These are phyloP conservation scores for Fusarium bactridioides DNA, from an alignment of 2,329 filamentous ascomycete genomes.

Conservation along the genomic window DNA sequence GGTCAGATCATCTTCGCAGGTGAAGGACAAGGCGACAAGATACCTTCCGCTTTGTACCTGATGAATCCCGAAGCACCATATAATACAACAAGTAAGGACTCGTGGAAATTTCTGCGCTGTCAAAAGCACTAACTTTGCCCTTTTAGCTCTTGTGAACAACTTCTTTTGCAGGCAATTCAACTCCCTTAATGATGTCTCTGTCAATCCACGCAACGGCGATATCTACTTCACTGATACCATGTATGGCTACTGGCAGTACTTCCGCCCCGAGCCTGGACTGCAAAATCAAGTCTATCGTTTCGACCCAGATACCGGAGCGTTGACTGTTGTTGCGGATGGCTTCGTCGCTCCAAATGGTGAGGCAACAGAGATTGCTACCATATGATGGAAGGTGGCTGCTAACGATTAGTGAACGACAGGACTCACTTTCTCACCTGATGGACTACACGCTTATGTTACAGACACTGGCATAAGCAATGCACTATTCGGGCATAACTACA, in stretches of 20 bases:
- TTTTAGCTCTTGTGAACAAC: conserved; percentile 61
- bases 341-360: conserved; percentile 63
- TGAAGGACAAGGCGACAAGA: conserved; percentile 57
- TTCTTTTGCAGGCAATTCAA: conserved; percentile 68
- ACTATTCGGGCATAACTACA: conserved; percentile 52
- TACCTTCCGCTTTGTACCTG: conserved; percentile 37
- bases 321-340: conserved; percentile 65
- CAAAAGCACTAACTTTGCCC: neutral
- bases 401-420: conserved; percentile 43
- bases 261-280: conserved; percentile 61
- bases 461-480: conserved; percentile 60
- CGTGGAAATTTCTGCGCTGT: fast-evolving
- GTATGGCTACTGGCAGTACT: conserved; percentile 67
- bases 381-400: neutral
- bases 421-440: conserved; percentile 63
- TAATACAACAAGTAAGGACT: conserved; percentile 55
- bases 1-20: conserved; percentile 58
- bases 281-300: conserved; percentile 68
- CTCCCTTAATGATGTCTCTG: conserved; percentile 65
- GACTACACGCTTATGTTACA: conserved; percentile 61
- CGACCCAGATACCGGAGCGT: conserved; percentile 57
- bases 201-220: conserved; percentile 62
- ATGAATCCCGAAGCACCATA: conserved; percentile 52
- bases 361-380: fast-evolving
- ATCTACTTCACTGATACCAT: conserved; percentile 72